These are phyloP conservation scores for Heimioporus retisporus DNA, from an alignment of 1,284 basidiomycete species.

Conservation along the genomic window DNA sequence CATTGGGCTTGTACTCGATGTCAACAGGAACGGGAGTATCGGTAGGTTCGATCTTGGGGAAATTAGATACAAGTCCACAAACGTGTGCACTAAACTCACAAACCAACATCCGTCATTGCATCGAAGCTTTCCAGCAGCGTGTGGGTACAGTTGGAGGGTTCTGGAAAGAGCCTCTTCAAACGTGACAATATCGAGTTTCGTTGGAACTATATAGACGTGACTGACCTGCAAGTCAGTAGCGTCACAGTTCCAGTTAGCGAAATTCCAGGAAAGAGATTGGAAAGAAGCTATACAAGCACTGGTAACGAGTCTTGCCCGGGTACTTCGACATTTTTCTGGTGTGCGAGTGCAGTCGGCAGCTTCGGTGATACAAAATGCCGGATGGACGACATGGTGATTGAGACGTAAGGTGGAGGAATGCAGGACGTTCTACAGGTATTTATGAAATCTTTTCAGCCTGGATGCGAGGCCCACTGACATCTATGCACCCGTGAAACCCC, in stretches of 20 bases:
- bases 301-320: conserved; percentile 37
- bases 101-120: conserved; percentile 34
- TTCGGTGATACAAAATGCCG: conserved; percentile 29
- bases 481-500: too few species aligned
- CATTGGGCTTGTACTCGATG: conserved; percentile 17
- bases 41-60: conserved; percentile 36
- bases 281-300: conserved; percentile 22
- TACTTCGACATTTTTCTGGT: conserved; percentile 24
- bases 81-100: conserved; percentile 25
- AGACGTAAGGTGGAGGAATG: too few species aligned
- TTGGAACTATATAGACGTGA: conserved; percentile 41
- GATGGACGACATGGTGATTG: conserved; percentile 19
- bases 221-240: conserved; percentile 26
- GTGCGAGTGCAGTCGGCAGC: conserved; percentile 23
- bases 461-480: too few species aligned
- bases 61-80: conserved; percentile 14
- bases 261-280: not conserved
- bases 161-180: conserved; percentile 39
- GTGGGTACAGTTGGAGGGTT: conserved; percentile 36
- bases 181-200: conserved; percentile 26
- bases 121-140: conserved; percentile 38
- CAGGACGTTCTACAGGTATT: too few species aligned
- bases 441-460: too few species aligned
- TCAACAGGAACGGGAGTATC: conserved; percentile 27
- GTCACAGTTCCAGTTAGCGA: not conserved